Base-by-base conservation (phyloP, 371 early-diverging fungal genomes). In the Rhizomucor pusillus region DNA sequence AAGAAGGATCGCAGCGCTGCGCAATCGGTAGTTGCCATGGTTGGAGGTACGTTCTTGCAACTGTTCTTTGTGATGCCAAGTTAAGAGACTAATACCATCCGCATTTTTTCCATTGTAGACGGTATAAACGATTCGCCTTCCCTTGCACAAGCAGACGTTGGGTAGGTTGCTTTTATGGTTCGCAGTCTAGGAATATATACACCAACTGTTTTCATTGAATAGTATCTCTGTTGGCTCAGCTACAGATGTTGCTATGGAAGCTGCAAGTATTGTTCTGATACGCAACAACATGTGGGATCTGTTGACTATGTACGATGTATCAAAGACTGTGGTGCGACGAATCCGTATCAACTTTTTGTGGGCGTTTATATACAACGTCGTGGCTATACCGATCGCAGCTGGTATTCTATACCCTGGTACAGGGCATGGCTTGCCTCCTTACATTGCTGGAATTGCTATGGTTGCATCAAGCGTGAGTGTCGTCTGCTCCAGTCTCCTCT, bases 71-170 rank as follows among this genome's bases (percentile, higher is more conserved):
- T 0, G 13, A 20, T 50, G 50, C 14, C 13, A 50, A 50, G 23
- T 23, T 14, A 7, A 10, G n/a, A 47, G 25, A 19, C 22, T 24
- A 47, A 14, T 16, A 47, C 18, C 24, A 47, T 14, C 10, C 40
- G 9, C 7, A n/a, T 33, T 10, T 19, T 25, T 34, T 23, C n/a
- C 14, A 44, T 22, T 41, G 81, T 84, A 54, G 98, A 97, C 71
- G 98, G 98, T 13, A 94, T 94, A 63, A 97, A 95, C 62, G 98
- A 95, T 71, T 87, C 93, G 1, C 89, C 91, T 33, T 96, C 96
- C 0, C 70, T 97, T 4, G 92, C 90, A 14, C 88, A 86, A 63
- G 88, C 95, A 5, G 90, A 93, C 67, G 84, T 95, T 12, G 94
- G 95, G 76, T 65, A 65, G 53, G 59, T 16, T n/a, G 29, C 41